phyloP scores from a whole-genome alignment of 805 yeast genomes.

The Candida ulmi region DNA sequence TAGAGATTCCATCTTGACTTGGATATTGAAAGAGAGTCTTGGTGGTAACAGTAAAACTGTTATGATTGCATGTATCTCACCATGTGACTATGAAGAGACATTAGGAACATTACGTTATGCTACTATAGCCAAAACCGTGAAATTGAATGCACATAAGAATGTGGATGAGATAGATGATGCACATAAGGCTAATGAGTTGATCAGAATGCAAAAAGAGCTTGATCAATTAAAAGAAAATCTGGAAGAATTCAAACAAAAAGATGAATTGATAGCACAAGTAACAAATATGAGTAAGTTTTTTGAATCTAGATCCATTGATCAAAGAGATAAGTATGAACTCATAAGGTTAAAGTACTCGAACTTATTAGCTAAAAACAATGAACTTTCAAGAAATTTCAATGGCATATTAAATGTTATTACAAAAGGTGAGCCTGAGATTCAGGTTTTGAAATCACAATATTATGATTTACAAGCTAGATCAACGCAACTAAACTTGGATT shows the following conservation, averaged over 20 bases:
- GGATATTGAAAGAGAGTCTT: constrained; percentile 66
- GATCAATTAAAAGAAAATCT: constrained; percentile 13
- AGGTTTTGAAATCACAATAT: background rate
- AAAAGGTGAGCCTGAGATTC: background rate
- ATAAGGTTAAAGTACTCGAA: constrained; percentile 8
- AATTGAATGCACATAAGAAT: constrained; percentile 53
- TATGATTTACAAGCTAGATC: background rate
- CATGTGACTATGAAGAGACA: constrained; percentile 74
- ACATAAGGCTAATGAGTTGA: constrained; percentile 10
- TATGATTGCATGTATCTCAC: constrained; percentile 83
- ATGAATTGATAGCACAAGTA: constrained; percentile 13
- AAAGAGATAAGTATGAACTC: constrained; percentile 20
- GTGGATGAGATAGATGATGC: constrained; percentile 13
- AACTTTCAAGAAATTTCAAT: constrained; percentile 3
- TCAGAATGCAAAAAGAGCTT: constrained; percentile 17
- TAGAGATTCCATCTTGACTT: constrained; percentile 70
- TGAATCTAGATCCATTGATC: constrained; percentile 23
- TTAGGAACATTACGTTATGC: constrained; percentile 75
- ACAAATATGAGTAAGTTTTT: constrained; percentile 21
- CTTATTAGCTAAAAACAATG: constrained; percentile 1
- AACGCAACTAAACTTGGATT: background rate
- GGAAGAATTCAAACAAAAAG: constrained; percentile 16
- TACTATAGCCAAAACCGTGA: constrained; percentile 64
- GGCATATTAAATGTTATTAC: constrained; percentile 5
- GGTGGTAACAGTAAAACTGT: constrained; percentile 88